A percentile compares a stretch with the other conserved stretches of the same genome.
Evolutionary conservation across 1,284 basidiomycete species (phyloP).

Genomic region (Meira miltonrushii): DNA sequence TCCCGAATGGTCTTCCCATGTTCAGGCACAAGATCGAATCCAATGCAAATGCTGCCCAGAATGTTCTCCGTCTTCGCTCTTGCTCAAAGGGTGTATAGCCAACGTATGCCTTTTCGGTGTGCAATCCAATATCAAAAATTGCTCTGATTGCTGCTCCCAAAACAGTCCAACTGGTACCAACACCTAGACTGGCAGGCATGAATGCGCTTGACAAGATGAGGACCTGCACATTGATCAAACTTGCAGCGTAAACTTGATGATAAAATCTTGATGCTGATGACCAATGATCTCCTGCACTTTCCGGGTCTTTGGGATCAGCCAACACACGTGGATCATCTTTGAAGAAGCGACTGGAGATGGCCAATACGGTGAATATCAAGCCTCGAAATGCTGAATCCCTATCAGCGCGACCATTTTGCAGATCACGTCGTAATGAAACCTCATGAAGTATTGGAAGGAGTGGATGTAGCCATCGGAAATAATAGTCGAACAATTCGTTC

Average conservation of each 20-base stretch:
- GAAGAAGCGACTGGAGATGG: slow-evolving; percentile 39
- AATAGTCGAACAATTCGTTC: slow-evolving; percentile 28
- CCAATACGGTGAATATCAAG: slow-evolving; percentile 40
- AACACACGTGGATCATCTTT: slow-evolving; percentile 33
- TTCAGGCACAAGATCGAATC: slow-evolving; percentile 42
- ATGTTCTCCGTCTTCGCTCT: slow-evolving; percentile 30
- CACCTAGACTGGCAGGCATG: slow-evolving; percentile 37
- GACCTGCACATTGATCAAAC: slow-evolving; percentile 44
- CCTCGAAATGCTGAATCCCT: slow-evolving; percentile 42
- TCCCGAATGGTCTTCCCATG: slow-evolving; percentile 37
- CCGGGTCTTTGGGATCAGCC: slow-evolving; percentile 27
- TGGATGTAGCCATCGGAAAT: slow-evolving; percentile 32
- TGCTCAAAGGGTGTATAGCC: slow-evolving; percentile 39
- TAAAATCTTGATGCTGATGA: slow-evolving; percentile 41
- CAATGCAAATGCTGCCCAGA: slow-evolving; percentile 43
- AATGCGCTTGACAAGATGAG: slow-evolving; percentile 38
- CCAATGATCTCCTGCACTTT: slow-evolving; percentile 40
- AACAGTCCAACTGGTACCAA: slow-evolving; percentile 38
- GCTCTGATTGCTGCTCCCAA: slow-evolving; percentile 43
- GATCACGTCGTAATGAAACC: slow-evolving; percentile 29
- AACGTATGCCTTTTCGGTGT: slow-evolving; percentile 37
- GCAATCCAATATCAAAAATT: slow-evolving; percentile 41
- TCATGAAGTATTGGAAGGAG: slow-evolving; percentile 43
- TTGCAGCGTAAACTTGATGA: slow-evolving; percentile 41
- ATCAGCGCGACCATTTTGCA: slow-evolving; percentile 28